Evolutionary conservation across 177 flowering plant species (phyloP), one percentile per base, ranked within the genome.

Genomic region (Vitis hybrid): DNA sequence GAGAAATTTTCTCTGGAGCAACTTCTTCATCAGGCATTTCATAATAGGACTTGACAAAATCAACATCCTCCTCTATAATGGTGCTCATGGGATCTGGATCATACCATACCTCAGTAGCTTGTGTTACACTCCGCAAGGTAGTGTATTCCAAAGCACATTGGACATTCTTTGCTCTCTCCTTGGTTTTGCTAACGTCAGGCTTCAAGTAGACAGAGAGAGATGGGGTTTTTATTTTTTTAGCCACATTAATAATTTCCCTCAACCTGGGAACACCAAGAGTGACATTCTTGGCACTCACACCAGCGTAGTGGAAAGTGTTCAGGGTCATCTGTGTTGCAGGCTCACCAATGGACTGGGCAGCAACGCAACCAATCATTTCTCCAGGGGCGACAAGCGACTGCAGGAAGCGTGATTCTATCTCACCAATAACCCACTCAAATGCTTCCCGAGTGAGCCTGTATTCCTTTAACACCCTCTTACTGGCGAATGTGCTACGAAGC

Each of bases 291-390:
- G 99, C 99, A 88, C 99, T 93, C 62, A 95, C 99, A 86, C 99
- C 99, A 85, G 99, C 99, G 87, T 95, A 95, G 70, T 95, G 99
- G 79, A 93, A 95, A 21, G 99, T 95, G 61, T 93, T 95, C 40
- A 95, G 83, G 34, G 99, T 95, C 99, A 95, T 95, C 82, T 93
- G 99, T 50, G 99, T 95, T 19, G 98, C 99, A 75, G 99, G 99
- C 78, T 95, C 98, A 71, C 99, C 99, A 78, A 95, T 95, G 26
- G 99, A 95, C 62, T 95, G 99, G 12, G 99, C 99, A 67, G 99
- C 99, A 77, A 93, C 98, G 84, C 99, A 96, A 11, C 99, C 99
- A 75, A 96, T 96, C 99, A 96, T 96, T 82, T 96, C 99, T n/a
- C 99, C 99, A 14, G 98, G 91, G 13, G 99, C 99, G 3, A 93